Percentiles rank a stretch among this genome's conserved stretches.
phyloP scores from a whole-genome alignment of 192 early-diverging fungal species.

The Gigaspora rosea region DNA sequence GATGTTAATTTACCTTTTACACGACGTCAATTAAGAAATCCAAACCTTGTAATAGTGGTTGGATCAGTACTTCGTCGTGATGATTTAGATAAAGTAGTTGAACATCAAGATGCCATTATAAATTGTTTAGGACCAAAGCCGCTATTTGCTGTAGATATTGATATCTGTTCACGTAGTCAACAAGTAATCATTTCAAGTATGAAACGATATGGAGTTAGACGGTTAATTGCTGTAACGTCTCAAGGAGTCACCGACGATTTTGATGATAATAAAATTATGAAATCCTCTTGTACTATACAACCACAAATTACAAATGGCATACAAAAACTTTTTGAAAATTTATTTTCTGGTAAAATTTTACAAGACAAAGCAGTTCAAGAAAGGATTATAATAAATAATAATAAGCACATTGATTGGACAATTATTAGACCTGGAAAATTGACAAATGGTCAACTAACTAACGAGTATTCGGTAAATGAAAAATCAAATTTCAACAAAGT shows the following conservation, averaged over 20 bases:
- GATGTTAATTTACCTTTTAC: conserved; percentile 36
- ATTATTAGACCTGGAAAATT: conserved; percentile 42
- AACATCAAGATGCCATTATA: conserved; percentile 45
- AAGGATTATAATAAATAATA: conserved; percentile 40
- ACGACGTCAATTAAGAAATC: conserved; percentile 37
- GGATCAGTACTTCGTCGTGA: conserved; percentile 39
- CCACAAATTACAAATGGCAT: neutral
- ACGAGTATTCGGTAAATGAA: conserved; percentile 34
- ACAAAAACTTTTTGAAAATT: conserved; percentile 31
- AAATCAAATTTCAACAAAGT: conserved; percentile 32
- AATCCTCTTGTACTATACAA: no score
- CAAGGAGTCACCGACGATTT: neutral
- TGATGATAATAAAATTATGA: no score
- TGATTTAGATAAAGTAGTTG: conserved; percentile 43
- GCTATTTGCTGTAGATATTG: neutral
- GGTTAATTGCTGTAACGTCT: conserved; percentile 37
- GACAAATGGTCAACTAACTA: conserved; percentile 38
- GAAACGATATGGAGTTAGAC: conserved; percentile 31
- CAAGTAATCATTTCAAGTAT: neutral
- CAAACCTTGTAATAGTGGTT: conserved; percentile 40
- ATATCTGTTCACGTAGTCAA: neutral
- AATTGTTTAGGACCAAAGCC: conserved; percentile 41
- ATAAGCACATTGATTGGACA: conserved; percentile 42
- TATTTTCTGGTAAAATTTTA: conserved; percentile 36
- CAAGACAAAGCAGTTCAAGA: conserved; percentile 45